Evolutionary conservation across 768 basidiomycete species (phyloP), one percentile per base, ranked within the genome.

Genomic region (Kwoniella botswanensis): DNA sequence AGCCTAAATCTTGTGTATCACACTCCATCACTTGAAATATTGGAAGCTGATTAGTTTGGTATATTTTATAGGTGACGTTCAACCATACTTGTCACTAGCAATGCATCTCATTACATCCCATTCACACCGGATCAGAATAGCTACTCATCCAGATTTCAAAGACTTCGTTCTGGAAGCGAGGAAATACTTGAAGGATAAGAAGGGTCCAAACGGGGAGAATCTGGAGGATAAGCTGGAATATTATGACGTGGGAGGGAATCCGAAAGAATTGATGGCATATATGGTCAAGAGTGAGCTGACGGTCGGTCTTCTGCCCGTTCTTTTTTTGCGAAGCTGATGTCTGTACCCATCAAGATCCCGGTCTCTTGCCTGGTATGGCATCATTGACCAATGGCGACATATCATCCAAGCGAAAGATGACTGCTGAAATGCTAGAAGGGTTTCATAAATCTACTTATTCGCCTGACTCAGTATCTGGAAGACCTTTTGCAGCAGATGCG

Each of bases 41-140:
- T n/a, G n/a, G n/a, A n/a, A n/a, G n/a, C n/a, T n/a, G n/a, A n/a
- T n/a, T n/a, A n/a, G n/a, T n/a, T n/a, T n/a, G n/a, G n/a, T n/a
- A n/a, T n/a, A n/a, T n/a, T n/a, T n/a, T n/a, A n/a, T n/a, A n/a
- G 89, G 89, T 41, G 89, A 90, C 76, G 89, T 90, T 2, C 90
- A 90, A 72, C 90, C 90, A 5, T 90, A 88, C 71, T 83, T 90
- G 29, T 88, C 89, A 5, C 83, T 90, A 0, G 89, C 88, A 1
- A 83, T 87, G 59, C 79, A 82, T 12, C 82, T 90, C 1, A 77
- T 83, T 55, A 67, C 82, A 11, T 83, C 85, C 13, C 85, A 89
- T 65, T 87, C 87, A 0, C 89, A 90, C 82, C 85, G 89, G 5
- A 86, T 90, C 41, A 85, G 89, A 17, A 87, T 90, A 41, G 89